These are phyloP conservation scores for Cytospora chrysosperma DNA, from an alignment of 2,329 filamentous ascomycete genomes.

Conservation along the genomic window DNA sequence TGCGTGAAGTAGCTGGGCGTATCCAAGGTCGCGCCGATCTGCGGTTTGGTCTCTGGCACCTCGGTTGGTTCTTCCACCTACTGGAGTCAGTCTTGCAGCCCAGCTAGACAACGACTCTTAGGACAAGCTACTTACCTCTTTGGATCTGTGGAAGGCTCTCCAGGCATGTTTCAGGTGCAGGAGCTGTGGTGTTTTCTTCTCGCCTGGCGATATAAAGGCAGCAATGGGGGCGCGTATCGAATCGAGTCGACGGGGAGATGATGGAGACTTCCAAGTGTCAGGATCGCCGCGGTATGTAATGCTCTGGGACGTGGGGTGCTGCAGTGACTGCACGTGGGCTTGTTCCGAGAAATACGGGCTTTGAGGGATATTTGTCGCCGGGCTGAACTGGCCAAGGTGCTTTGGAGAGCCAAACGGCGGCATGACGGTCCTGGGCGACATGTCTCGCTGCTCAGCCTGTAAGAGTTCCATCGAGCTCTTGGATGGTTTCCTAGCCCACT, in stretches of 20 bases:
- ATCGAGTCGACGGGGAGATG: not conserved
- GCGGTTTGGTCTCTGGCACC: not conserved
- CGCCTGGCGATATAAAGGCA: not conserved
- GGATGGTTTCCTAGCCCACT: conserved; percentile 8
- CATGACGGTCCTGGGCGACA: conserved; percentile 29
- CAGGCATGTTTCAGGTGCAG: not conserved
- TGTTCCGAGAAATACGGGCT: conserved; percentile 49
- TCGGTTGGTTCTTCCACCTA: not conserved
- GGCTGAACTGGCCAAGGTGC: not conserved
- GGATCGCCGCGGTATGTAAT: conserved; percentile 1
- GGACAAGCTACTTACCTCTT: conserved; percentile 2
- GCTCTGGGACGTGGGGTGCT: conserved; percentile 32
- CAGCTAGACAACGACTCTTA: too few species aligned
- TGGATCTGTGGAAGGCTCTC: conserved; percentile 5
- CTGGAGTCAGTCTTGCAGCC: not conserved
- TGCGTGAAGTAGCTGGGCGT: conserved; percentile 16
- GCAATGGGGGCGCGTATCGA: not conserved
- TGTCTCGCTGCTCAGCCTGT: conserved; percentile 5
- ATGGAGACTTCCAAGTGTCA: conserved; percentile 1
- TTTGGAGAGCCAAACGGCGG: conserved; percentile 25
- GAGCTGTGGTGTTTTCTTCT: not conserved
- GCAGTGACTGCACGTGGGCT: conserved; percentile 48
- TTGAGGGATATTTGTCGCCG: conserved; percentile 27
- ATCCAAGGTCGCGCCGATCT: not conserved
- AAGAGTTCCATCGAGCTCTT: not conserved